Evolutionary conservation across 345 rosid genomes (phyloP).

Genomic region (Excoecaria cochinchinensis): DNA sequence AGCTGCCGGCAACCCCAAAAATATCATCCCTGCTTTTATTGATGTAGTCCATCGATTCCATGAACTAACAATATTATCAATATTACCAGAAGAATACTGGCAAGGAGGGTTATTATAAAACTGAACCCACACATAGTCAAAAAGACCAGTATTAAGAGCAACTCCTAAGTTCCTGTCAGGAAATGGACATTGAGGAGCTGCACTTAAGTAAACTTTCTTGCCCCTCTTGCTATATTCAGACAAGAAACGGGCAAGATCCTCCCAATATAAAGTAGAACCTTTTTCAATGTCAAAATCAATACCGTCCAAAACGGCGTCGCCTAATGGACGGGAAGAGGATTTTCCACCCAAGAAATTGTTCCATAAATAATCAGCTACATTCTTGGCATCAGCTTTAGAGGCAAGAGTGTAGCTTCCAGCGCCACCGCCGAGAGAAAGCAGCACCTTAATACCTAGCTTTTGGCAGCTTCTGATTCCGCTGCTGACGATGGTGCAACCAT

Average conservation of each 20-base stretch:
- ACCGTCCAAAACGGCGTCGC: conserved; percentile 26
- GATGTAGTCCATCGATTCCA: conserved; percentile 33
- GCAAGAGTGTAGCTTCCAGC: conserved; percentile 26
- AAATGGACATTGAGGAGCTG: conserved; percentile 36
- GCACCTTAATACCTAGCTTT: conserved; percentile 24
- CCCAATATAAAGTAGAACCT: conserved; percentile 20
- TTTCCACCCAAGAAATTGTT: conserved; percentile 30
- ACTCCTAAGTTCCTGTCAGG: conserved; percentile 26
- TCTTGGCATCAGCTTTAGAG: conserved; percentile 27
- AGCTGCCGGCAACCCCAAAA: conserved; percentile 38
- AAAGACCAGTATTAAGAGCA: conserved; percentile 29
- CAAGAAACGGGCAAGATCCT: conserved; percentile 28
- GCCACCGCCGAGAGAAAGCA: conserved; percentile 38
- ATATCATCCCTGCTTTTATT: conserved; percentile 10
- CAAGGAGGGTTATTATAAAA: conserved; percentile 33
- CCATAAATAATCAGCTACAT: conserved; percentile 25
- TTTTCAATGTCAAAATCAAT: conserved; percentile 33
- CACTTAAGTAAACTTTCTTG: conserved; percentile 27
- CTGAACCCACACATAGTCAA: conserved; percentile 35
- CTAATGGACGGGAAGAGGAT: conserved; percentile 30
- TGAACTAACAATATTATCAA: conserved; percentile 18
- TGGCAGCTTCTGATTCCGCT: conserved; percentile 26
- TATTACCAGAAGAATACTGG: conserved; percentile 25
- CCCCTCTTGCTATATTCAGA: conserved; percentile 14
- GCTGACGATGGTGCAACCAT: conserved; percentile 20